Evolutionary conservation across 768 basidiomycete genomes (phyloP).

Genomic region (Tulasnella sp.): DNA sequence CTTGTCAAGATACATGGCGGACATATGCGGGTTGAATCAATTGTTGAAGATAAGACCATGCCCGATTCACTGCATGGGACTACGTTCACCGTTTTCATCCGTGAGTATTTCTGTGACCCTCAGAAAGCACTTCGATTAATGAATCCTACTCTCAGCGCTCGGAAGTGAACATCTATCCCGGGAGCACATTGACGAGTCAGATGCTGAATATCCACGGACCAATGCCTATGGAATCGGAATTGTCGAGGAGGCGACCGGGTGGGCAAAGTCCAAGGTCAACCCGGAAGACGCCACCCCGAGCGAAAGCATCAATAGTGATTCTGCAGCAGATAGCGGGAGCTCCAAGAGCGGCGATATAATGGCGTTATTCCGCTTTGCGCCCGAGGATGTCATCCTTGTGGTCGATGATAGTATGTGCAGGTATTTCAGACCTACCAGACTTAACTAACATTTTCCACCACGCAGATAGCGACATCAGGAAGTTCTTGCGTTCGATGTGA

Average conservation of each 20-base stretch:
- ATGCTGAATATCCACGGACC: background rate
- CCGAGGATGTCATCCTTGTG: constrained; percentile 27
- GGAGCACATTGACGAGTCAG: constrained; percentile 23
- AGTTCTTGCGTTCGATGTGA: constrained; percentile 27
- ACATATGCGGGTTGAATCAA: constrained; percentile 26
- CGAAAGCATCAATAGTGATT: constrained; percentile 17
- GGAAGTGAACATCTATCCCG: constrained; percentile 28
- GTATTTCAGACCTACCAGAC: no score
- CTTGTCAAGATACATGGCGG: constrained; percentile 32
- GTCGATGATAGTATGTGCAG: constrained; percentile 23
- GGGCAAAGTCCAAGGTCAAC: constrained; percentile 20
- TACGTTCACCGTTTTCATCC: constrained; percentile 28
- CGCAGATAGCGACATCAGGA: constrained; percentile 26
- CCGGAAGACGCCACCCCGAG: background rate
- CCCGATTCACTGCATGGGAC: constrained; percentile 28
- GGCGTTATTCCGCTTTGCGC: constrained; percentile 28
- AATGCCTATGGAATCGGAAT: constrained; percentile 29
- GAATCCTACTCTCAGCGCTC: constrained; percentile 18
- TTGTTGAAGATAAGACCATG: constrained; percentile 23
- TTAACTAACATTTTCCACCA: no score
- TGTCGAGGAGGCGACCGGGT: constrained; percentile 32
- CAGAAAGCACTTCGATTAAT: background rate
- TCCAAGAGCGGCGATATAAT: constrained; percentile 27
- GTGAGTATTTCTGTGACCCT: background rate
- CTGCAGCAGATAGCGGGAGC: constrained; percentile 21